These are phyloP conservation scores for Guadua angustifolia DNA, from an alignment of 176 grass and related monocot species.

Conservation along the genomic window DNA sequence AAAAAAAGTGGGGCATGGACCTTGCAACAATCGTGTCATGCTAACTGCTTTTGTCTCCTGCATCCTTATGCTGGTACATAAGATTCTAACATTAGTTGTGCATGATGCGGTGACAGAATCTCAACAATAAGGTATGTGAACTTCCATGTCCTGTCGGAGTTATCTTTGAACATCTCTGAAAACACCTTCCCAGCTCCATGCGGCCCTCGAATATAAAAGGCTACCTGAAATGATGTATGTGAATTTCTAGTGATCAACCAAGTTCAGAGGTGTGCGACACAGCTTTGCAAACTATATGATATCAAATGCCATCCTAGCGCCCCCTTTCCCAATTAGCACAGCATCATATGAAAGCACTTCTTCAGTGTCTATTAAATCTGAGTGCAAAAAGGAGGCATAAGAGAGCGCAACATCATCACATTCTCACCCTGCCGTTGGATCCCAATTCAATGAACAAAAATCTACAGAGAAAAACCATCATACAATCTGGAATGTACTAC, in stretches of 20 bases:
- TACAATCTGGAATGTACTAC: not conserved
- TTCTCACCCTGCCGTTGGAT: not conserved
- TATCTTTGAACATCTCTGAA: slow-evolving; percentile 93
- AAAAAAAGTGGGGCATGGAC: slow-evolving; percentile 1
- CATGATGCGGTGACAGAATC: slow-evolving; percentile 66
- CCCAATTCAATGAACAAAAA: not conserved
- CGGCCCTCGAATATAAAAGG: slow-evolving; percentile 86
- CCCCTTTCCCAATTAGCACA: slow-evolving; percentile 2
- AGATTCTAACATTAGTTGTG: slow-evolving; percentile 81
- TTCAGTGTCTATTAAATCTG: not conserved
- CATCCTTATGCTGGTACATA: slow-evolving; percentile 68
- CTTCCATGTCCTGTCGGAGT: slow-evolving; percentile 76
- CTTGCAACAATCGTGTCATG: slow-evolving; percentile 31
- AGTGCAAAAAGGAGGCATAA: not conserved
- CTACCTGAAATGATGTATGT: slow-evolving; percentile 62
- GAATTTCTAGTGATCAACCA: slow-evolving; percentile 18
- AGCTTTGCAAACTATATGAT: slow-evolving; percentile 11
- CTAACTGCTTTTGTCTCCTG: slow-evolving; percentile 33
- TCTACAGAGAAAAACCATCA: not conserved
- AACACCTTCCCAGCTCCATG: slow-evolving; percentile 89
- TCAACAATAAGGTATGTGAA: slow-evolving; percentile 92
- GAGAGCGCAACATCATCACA: not conserved
- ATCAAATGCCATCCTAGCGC: slow-evolving; percentile 24
- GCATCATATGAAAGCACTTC: not conserved
- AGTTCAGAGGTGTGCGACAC: slow-evolving; percentile 1